These are phyloP conservation scores for Globisporangium parvum DNA, from an alignment of 352 stramenopile genomes.

Conservation along the genomic window DNA sequence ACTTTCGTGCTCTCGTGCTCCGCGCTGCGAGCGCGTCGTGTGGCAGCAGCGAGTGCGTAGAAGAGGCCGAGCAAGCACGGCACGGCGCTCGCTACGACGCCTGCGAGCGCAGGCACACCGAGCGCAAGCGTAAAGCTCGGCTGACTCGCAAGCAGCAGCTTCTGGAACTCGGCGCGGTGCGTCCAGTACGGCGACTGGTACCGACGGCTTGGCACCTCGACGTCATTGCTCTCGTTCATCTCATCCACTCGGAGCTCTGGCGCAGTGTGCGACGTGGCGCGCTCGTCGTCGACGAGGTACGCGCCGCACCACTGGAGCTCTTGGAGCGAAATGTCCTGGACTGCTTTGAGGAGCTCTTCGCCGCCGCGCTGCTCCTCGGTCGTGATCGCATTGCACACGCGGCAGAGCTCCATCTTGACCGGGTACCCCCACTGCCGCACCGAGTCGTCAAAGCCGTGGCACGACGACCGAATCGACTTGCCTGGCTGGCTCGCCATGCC, in stretches of 20 bases:
- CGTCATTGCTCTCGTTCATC: neutral
- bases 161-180: conserved; percentile 49
- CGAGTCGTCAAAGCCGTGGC: conserved; percentile 32
- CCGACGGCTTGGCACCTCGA: conserved; percentile 12
- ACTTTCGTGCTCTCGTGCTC: neutral
- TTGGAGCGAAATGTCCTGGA: conserved; percentile 30
- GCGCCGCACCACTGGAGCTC: conserved; percentile 49
- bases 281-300: conserved; percentile 22
- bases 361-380: conserved; percentile 21
- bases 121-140: conserved; percentile 11
- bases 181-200: conserved; percentile 41
- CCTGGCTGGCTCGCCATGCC: conserved; percentile 26
- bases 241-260: conserved; percentile 11
- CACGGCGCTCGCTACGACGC: conserved; percentile 8
- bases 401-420: conserved; percentile 45
- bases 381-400: conserved; percentile 28
- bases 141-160: conserved; percentile 4
- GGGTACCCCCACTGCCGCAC: conserved; percentile 44
- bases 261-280: neutral
- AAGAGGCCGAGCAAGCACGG: conserved; percentile 8
- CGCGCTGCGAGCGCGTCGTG: neutral
- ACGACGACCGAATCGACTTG: conserved; percentile 21
- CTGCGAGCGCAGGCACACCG: conserved; percentile 5
- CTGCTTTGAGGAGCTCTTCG: conserved; percentile 21
- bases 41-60: neutral